Evolutionary conservation across 495 filamentous ascomycete species (phyloP), one percentile per base, ranked within the genome.

Genomic region (Lineolata rhizophorae): DNA sequence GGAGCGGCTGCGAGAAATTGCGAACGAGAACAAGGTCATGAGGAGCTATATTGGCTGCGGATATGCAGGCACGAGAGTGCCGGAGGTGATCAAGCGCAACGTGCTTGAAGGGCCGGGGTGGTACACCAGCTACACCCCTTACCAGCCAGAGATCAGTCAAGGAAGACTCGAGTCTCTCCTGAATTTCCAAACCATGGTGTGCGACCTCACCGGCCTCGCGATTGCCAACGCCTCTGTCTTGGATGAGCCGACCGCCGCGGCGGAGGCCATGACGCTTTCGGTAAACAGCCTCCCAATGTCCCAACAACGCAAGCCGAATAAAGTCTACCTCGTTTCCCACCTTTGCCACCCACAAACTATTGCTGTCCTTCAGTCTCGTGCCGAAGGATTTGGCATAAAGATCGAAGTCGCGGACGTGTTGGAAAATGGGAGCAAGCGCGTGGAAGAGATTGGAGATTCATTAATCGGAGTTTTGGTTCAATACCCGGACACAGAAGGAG

Each of bases 91-190:
- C 48, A 79, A 90, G 55, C 65, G 87, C 44, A 97, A 97, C 50
- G 64, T 95, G 5, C 58, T 97, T 19, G 85, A 97, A 61, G 80
- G 71, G 44, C 87, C 87, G 1, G 90, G 73, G 11, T 97, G 87
- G 87, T 97, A 97, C 54, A 97, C 87, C 25, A 94, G 84, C 50
- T 97, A 97, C 49, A 95, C 87, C 0, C 87, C 87, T 17, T 97
- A 97, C 52, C 87, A 97, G 51, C 84, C 87, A 2, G 87, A 97
- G 55, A 95, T 97, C 59, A 91, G 81, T 46, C 87, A 97, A 53
- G 87, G 61, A 31, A 25, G 43, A 33, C 33, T 57, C 40, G 90
- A 95, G 59, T 92, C 84, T 4, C 58, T 97, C 25, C 60, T 97
- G 27, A 97, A 97, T 58, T 97, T 91, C 54, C 87, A 97, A 63